phyloP scores from a whole-genome alignment of 495 filamentous ascomycete genomes.

The Hyaloscypha hepaticicola region DNA sequence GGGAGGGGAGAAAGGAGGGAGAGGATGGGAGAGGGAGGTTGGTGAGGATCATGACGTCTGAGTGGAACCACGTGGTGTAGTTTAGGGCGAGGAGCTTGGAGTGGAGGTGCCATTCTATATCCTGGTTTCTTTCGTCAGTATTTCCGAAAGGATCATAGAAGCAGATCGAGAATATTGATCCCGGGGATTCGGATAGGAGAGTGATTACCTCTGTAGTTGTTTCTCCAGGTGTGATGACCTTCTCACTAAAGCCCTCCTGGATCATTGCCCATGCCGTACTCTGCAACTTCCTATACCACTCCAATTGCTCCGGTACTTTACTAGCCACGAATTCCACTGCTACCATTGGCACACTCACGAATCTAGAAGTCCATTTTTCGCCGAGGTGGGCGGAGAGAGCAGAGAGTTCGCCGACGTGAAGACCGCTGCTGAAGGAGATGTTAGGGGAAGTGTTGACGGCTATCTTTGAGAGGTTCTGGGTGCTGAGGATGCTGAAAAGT shows the following conservation, averaged over 20 bases:
- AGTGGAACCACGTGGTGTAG: slow-evolving; percentile 51
- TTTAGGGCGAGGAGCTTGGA: slow-evolving; percentile 45
- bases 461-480: slow-evolving; percentile 36
- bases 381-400: slow-evolving; percentile 36
- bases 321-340: slow-evolving; percentile 46
- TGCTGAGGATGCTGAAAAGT: slow-evolving; percentile 34
- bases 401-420: slow-evolving; percentile 45
- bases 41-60: slow-evolving; percentile 41
- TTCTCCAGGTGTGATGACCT: slow-evolving; percentile 40
- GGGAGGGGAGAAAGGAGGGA: neutral
- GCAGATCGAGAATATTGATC: neutral
- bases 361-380: slow-evolving; percentile 34
- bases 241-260: slow-evolving; percentile 44
- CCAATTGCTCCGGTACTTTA: slow-evolving; percentile 38
- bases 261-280: slow-evolving; percentile 50
- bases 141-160: slow-evolving; percentile 3
- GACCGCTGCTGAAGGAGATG: slow-evolving; percentile 42
- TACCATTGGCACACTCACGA: slow-evolving; percentile 42
- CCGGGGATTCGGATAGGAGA: too few relatives aligned
- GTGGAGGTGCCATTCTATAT: slow-evolving; percentile 49
- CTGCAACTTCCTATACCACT: slow-evolving; percentile 44
- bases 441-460: slow-evolving; percentile 42
- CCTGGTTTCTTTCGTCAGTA: slow-evolving; percentile 26
- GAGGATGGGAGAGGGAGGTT: too few relatives aligned
- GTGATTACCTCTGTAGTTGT: slow-evolving; percentile 40